phyloP scores from a whole-genome alignment of 345 rosid genomes.

The Gossypium anomalum region DNA sequence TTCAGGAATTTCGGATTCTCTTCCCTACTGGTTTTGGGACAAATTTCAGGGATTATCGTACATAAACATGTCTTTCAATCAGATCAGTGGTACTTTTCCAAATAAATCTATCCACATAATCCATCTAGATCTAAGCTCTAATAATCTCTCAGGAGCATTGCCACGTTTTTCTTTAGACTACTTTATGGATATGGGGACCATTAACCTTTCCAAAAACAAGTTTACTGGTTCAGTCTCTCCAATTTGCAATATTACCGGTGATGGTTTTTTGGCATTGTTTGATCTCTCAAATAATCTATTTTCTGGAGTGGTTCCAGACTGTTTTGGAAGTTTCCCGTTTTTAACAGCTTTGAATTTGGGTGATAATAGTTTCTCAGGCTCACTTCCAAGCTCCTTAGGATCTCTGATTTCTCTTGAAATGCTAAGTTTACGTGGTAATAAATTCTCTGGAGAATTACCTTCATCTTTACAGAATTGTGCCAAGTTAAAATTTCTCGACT shows the following conservation, averaged over 20 bases:
- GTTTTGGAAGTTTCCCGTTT: neutral
- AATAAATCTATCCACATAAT: too few relatives aligned
- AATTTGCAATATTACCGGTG: neutral
- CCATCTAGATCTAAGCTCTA: neutral
- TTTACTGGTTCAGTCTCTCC: neutral
- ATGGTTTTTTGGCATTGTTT: neutral
- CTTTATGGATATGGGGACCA: neutral
- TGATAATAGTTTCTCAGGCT: neutral
- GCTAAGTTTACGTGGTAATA: neutral
- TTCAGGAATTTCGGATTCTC: neutral
- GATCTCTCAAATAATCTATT: neutral
- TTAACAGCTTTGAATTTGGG: neutral
- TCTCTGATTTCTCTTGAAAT: neutral
- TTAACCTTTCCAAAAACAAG: neutral
- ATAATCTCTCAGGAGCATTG: neutral
- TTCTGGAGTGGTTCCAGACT: neutral
- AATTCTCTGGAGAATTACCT: neutral
- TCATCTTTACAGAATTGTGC: neutral
- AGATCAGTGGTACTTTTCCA: neutral
- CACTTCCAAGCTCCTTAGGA: neutral
- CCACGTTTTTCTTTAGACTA: neutral
- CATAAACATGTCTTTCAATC: neutral
- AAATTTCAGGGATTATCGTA: accelerated
- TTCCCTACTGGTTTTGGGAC: neutral
- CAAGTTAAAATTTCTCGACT: neutral